Base-by-base conservation (phyloP, 257 asterid species). In the Prunella vulgaris region DNA sequence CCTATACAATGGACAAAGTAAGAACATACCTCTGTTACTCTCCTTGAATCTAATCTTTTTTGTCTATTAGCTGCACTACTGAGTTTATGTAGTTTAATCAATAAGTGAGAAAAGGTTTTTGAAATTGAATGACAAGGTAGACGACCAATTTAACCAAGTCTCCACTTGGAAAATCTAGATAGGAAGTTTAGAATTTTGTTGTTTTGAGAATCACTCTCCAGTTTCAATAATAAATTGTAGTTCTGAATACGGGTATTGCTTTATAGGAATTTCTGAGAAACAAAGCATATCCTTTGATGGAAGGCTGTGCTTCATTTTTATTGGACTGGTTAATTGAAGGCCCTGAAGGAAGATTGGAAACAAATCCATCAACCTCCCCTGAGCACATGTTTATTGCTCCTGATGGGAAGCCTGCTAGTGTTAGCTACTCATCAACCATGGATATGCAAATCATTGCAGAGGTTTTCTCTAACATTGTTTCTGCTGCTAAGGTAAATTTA, bases 281-380 rank as follows among this genome's bases (percentile, higher is more conserved):
- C 68, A 85, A 64, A 73, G 88, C 90, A 51, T 90, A 86, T 73
- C 83, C 96, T 9, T 77, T 90, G 69, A 76, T 90, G 78, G 92
- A 86, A 83, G 85, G 94, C 7, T 85, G 94, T 64, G 73, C 83
- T 53, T 76, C 81, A 2, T 90, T 88, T 78, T 79, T 88, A 52
- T 61, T 90, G 70, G 96, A 86, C 82, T 90, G 97, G 96, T 74
- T 90, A 60, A 81, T 84, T 20, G 88, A 87, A 77, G 86, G 92
- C 42, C 85, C 73, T n/a, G 84, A 44, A 24, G 84, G 82, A 44
- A 77, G 59, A 76, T 84, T 86, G n/a, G 92, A 82, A 71, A 90
- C 97, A 20, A 90, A 90, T 71, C 97, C 97, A 52, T 90, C 97
- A 48, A 88, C 92, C 60, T 90, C 94, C 15, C 97, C 94, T 0